These are phyloP conservation scores for Cornus suecica DNA, from an alignment of 148 eudicot genomes.

Conservation along the genomic window DNA sequence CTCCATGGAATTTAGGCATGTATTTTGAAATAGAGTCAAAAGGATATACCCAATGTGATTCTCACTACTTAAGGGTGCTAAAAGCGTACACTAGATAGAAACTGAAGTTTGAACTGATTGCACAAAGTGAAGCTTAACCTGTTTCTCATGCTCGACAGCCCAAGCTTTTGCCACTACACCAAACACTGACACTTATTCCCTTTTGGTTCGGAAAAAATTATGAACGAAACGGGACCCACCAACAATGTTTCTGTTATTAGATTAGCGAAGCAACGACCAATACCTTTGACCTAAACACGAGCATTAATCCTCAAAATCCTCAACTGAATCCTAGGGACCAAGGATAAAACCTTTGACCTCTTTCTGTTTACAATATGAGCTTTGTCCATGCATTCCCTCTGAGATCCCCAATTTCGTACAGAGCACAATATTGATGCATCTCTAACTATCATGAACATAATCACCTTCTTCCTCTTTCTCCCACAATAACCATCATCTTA, in stretches of 20 bases:
- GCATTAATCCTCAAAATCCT: background rate
- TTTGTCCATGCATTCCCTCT: background rate
- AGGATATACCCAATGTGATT: too few relatives aligned
- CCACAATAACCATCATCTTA: background rate
- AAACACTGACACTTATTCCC: too few relatives aligned
- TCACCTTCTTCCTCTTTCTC: background rate
- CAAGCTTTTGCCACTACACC: too few relatives aligned
- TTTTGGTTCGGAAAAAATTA: too few relatives aligned
- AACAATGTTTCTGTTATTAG: too few relatives aligned
- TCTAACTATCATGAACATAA: background rate
- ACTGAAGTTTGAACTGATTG: too few relatives aligned
- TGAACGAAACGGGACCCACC: too few relatives aligned
- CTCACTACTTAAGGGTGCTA: too few relatives aligned
- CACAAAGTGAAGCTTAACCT: too few relatives aligned
- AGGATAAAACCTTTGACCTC: background rate
- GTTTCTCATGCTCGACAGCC: too few relatives aligned
- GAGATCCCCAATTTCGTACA: background rate
- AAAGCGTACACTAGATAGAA: too few relatives aligned
- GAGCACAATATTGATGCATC: background rate
- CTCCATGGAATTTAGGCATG: background rate
- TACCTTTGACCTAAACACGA: background rate
- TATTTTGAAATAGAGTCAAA: too few relatives aligned
- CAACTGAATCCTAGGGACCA: background rate
- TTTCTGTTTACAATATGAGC: background rate
- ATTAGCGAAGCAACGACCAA: background rate